Conservation (phyloP, 208 protist species). For the Acanthamoeba healyi region DNA sequence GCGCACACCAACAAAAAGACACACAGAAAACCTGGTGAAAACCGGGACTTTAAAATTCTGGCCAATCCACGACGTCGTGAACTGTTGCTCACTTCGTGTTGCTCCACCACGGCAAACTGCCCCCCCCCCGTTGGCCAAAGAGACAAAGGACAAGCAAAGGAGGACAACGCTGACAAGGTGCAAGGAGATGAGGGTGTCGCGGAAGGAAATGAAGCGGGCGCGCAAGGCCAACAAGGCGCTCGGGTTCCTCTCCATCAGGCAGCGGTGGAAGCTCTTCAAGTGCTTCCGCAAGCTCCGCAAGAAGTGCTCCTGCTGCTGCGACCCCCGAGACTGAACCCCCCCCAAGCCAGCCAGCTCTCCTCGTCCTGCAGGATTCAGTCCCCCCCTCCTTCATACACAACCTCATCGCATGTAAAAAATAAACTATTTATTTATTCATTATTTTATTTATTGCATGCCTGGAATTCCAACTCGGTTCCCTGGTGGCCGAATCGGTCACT, state of each 20-base stretch:
- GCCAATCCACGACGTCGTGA: background rate
- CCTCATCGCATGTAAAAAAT: background rate
- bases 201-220: slow-evolving; percentile 25
- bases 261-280: slow-evolving; percentile 59
- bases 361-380: too few relatives aligned
- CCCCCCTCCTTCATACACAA: too few relatives aligned
- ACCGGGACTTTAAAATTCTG: background rate
- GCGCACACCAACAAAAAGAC: background rate
- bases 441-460: background rate
- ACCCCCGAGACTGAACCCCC: background rate
- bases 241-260: background rate
- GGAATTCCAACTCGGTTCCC: too few relatives aligned
- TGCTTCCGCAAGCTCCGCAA: slow-evolving; percentile 30
- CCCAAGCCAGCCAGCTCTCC: background rate
- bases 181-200: background rate
- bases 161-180: too few relatives aligned
- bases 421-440: background rate
- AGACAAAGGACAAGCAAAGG: background rate
- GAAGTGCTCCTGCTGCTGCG: slow-evolving; percentile 18
- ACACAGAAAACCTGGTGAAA: background rate
- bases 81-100: background rate
- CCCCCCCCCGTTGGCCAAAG: background rate
- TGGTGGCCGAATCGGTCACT: too few relatives aligned
- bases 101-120: background rate
- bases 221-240: slow-evolving; percentile 29